phyloP scores from a whole-genome alignment of 2,329 filamentous ascomycete species.

The Aspergillus ochraceus region DNA sequence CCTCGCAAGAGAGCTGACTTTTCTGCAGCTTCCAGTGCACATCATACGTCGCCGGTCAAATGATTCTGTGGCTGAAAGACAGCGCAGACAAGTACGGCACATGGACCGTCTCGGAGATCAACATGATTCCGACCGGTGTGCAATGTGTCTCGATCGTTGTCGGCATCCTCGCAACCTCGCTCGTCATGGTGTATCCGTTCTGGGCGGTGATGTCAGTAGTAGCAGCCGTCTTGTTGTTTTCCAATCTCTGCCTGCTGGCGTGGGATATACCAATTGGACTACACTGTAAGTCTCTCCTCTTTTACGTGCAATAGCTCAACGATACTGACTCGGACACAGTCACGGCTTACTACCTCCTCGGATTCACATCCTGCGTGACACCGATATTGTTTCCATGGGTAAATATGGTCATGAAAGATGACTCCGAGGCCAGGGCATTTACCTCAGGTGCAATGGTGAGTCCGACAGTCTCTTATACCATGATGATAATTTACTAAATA shows the following conservation, averaged over 20 bases:
- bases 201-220: conserved; percentile 32
- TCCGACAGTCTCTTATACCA: too few relatives aligned
- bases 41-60: conserved; percentile 63
- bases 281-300: conserved; percentile 9
- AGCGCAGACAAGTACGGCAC: conserved; percentile 38
- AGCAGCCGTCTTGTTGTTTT: conserved; percentile 36
- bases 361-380: conserved; percentile 26
- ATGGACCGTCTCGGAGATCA: conserved; percentile 50
- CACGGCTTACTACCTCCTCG: conserved; percentile 22
- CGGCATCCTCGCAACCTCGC: conserved; percentile 23
- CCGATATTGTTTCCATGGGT: conserved; percentile 29
- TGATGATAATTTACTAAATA: too few relatives aligned
- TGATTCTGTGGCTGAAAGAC: conserved; percentile 51
- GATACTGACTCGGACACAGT: conserved; percentile 1
- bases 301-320: too few relatives aligned
- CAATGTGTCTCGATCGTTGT: conserved; percentile 51
- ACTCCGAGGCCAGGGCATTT: conserved; percentile 30
- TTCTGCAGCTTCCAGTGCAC: conserved; percentile 31
- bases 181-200: conserved; percentile 36
- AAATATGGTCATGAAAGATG: conserved; percentile 29
- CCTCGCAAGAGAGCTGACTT: background rate
- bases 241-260: conserved; percentile 23
- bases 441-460: conserved; percentile 35
- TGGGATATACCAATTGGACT: conserved; percentile 29
- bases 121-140: conserved; percentile 55